Conservation (phyloP, 2,329 filamentous ascomycete genomes). For the Rhytidhysteron rufulum region DNA sequence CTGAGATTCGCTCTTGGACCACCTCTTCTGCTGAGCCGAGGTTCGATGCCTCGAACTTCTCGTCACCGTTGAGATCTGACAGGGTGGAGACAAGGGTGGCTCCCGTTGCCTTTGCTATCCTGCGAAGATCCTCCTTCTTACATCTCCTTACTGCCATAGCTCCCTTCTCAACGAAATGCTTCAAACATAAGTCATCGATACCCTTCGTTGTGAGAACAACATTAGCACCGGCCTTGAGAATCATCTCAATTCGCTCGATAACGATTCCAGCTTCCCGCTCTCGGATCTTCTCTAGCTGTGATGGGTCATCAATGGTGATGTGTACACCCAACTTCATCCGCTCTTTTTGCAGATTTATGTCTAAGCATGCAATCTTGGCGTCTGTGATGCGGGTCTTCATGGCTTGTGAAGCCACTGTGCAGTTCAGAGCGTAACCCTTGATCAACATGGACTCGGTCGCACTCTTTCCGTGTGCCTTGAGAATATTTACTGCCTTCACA, state of each 20-base stretch:
- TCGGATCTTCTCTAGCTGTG: conserved; percentile 95
- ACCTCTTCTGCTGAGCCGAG: conserved; percentile 93
- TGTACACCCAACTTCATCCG: conserved; percentile 98
- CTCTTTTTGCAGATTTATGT: conserved; percentile 99
- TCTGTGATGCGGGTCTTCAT: conserved; percentile 92
- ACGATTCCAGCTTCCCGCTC: conserved; percentile 90
- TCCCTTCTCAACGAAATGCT: conserved; percentile 89
- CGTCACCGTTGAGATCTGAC: conserved; percentile 95
- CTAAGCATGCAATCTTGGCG: conserved; percentile 93
- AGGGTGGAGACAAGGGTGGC: conserved; percentile 89
- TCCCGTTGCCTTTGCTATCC: conserved; percentile 93
- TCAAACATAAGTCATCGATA: conserved; percentile 92
- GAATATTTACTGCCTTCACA: conserved; percentile 97
- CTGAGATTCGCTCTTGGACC: conserved; percentile 95
- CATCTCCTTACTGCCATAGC: conserved; percentile 94
- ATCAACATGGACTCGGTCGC: conserved; percentile 82
- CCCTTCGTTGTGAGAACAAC: conserved; percentile 97
- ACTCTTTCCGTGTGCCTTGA: conserved; percentile 97
- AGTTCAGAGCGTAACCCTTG: conserved; percentile 97
- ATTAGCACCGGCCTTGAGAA: conserved; percentile 94
- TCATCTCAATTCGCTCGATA: conserved; percentile 92
- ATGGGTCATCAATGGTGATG: conserved; percentile 95
- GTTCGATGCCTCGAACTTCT: conserved; percentile 88
- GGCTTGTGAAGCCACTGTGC: conserved; percentile 95
- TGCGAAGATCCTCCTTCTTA: conserved; percentile 96